A percentile compares a stretch with the other conserved stretches of the same genome.
These are phyloP conservation scores for Oehlia diaphana DNA, from an alignment of 192 early-diverging fungal species.

Conservation along the genomic window DNA sequence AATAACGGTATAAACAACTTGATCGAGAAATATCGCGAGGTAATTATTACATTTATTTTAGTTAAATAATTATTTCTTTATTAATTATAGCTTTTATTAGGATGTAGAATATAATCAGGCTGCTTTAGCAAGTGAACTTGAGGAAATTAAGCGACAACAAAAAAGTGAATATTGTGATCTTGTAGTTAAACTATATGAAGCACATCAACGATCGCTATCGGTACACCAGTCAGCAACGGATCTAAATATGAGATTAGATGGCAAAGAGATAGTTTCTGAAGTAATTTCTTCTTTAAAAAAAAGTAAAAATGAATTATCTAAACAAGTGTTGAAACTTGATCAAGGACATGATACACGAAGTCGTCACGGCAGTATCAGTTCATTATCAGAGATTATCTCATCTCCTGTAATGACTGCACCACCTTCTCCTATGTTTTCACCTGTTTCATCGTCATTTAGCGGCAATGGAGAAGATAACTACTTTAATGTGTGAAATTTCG, in stretches of 20 bases:
- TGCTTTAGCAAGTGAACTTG: slow-evolving; percentile 52
- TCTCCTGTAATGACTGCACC: slow-evolving; percentile 12
- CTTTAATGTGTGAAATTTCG: slow-evolving; percentile 16
- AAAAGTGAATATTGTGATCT: slow-evolving; percentile 57
- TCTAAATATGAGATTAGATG: slow-evolving; percentile 35
- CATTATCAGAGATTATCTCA: slow-evolving; percentile 16
- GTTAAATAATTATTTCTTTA: background rate
- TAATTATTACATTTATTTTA: background rate
- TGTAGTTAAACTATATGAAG: slow-evolving; percentile 49
- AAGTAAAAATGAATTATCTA: slow-evolving; percentile 17
- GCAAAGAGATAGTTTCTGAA: slow-evolving; percentile 54
- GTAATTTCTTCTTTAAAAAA: slow-evolving; percentile 42
- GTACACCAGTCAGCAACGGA: background rate
- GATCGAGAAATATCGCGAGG: background rate
- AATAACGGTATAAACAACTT: background rate
- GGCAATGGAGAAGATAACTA: slow-evolving; percentile 14
- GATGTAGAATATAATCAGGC: slow-evolving; percentile 52
- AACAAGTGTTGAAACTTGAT: background rate
- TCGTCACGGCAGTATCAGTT: slow-evolving; percentile 20
- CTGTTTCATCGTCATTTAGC: background rate
- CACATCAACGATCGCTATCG: slow-evolving; percentile 4
- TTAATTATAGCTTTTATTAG: slow-evolving; percentile 13
- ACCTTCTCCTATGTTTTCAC: slow-evolving; percentile 7
- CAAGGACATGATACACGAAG: background rate
- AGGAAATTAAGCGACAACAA: slow-evolving; percentile 48